Evolutionary conservation across 2,329 filamentous ascomycete genomes (phyloP).

Genomic region (Fusarium scirpi): DNA sequence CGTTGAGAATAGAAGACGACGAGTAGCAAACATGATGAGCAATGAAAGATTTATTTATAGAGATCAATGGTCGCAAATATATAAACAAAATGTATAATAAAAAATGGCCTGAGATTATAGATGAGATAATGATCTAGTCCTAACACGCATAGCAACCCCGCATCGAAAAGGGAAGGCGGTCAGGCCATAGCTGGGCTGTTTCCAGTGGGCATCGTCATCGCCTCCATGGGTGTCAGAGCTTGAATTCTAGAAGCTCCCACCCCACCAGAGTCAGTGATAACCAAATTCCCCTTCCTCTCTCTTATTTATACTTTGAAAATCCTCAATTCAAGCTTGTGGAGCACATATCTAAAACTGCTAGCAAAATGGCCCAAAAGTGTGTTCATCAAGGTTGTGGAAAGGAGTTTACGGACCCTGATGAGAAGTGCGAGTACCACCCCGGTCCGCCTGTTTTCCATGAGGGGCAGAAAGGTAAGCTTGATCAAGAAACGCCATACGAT

Average conservation of each 20-base stretch:
- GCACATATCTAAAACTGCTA: background rate
- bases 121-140: background rate
- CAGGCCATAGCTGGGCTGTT: slow-evolving; percentile 29
- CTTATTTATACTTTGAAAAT: slow-evolving; percentile 9
- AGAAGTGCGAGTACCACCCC: slow-evolving; percentile 91
- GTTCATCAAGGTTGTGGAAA: slow-evolving; percentile 97
- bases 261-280: slow-evolving; percentile 43
- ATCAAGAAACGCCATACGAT: background rate
- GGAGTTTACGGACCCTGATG: slow-evolving; percentile 81
- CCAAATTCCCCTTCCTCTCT: slow-evolving; percentile 17
- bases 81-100: background rate
- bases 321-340: slow-evolving; percentile 11
- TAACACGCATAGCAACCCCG: slow-evolving; percentile 44
- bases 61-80: background rate
- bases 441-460: slow-evolving; percentile 96
- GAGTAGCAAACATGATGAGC: slow-evolving; percentile 63
- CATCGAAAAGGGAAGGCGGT: slow-evolving; percentile 54
- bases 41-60: background rate
- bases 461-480: slow-evolving; percentile 87
- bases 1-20: slow-evolving; percentile 64
- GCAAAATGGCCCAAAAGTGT: slow-evolving; percentile 81
- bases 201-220: slow-evolving; percentile 44
- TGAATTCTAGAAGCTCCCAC: slow-evolving; percentile 58
- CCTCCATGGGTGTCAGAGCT: slow-evolving; percentile 22
- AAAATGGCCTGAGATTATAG: slow-evolving; percentile 31